Evolutionary conservation across 768 basidiomycete genomes (phyloP), one percentile per base, ranked within the genome.

Genomic region (Pleurotus sapidus): DNA sequence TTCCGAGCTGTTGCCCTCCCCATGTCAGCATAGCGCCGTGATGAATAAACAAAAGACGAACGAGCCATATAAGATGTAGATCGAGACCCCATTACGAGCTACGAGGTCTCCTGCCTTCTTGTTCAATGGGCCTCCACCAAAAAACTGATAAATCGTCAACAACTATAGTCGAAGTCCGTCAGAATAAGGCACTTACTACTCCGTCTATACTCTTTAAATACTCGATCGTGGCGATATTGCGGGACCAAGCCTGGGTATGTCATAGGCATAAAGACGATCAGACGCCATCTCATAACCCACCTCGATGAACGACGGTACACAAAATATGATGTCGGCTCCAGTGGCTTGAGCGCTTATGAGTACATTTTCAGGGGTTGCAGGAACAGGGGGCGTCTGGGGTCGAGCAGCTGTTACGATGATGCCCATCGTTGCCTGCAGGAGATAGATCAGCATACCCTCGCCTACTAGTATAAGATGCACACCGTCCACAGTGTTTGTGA

Each of bases 61-160:
- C 62, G 65, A 61, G 7, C 75, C 78, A 50, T 74, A 79, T 18
- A 67, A 60, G 2, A 58, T 64, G 11, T 57, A 56, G 1, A 78
- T 54, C 1, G 63, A 59, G 1, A 78, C 72, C 0, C 76, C 76
- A n/a, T 68, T 61, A 14, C 63, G 59, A 3, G 62, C 61, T 18
- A 78, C 40, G 15, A 49, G 49, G n/a, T 78, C 70, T 0, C 76
- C 78, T 1, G 68, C 60, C n/a, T 67, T 66, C 50, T 70, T 61
- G 24, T 72, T 70, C 4, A 79, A 48, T 7, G 76, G 71, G 0
- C 74, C 77, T n/a, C 77, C 77, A 9, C 69, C 73, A 46, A 63
- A 77, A 0, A 62, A 5, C 78, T 79, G 46, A 18, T 5, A 24
- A 34, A 45, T 12, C 4, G 25, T 18, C 25, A 27, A 34, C 20